Percentiles rank a stretch among this genome's conserved stretches.
Evolutionary conservation across 164 flowering plant species (phyloP).

Genomic region (Macadamia integrifolia): DNA sequence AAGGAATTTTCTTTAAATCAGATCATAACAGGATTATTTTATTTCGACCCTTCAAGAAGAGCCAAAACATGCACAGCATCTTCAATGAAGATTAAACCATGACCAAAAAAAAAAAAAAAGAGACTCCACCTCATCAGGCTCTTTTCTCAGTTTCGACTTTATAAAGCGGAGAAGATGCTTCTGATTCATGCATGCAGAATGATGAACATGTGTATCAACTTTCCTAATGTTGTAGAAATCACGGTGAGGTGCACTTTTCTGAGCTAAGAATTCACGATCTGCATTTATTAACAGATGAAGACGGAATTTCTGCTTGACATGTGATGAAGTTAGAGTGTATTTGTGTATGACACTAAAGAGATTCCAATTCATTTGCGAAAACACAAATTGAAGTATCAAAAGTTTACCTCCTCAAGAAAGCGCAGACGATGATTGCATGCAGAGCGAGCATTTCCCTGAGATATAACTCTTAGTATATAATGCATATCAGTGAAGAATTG

Average conservation of each 20-base stretch:
- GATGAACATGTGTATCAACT: slow-evolving; percentile 81
- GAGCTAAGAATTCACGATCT: slow-evolving; percentile 65
- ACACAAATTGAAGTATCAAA: not conserved
- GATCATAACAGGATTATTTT: not conserved
- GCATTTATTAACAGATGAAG: slow-evolving; percentile 62
- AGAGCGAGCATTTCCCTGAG: slow-evolving; percentile 57
- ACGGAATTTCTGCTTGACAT: slow-evolving; percentile 51
- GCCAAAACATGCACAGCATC: not conserved
- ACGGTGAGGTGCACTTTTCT: slow-evolving; percentile 76
- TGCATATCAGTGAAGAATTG: slow-evolving; percentile 79
- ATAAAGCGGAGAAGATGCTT: slow-evolving; percentile 69
- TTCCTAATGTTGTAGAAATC: slow-evolving; percentile 75
- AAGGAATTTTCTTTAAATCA: not conserved
- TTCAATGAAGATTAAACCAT: not conserved
- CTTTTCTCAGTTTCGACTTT: slow-evolving; percentile 62
- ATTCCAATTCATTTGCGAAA: not conserved
- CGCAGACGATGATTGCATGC: slow-evolving; percentile 57
- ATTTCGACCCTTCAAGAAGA: not conserved
- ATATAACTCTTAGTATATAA: slow-evolving; percentile 43
- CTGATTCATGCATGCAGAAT: slow-evolving; percentile 87
- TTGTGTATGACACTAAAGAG: too few species aligned
- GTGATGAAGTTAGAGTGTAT: not conserved
- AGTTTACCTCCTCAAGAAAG: slow-evolving; percentile 63
- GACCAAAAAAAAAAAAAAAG: not conserved
- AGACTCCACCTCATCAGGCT: slow-evolving; percentile 65